Evolutionary conservation across 768 basidiomycete genomes (phyloP).

Genomic region (Suillus placidus): DNA sequence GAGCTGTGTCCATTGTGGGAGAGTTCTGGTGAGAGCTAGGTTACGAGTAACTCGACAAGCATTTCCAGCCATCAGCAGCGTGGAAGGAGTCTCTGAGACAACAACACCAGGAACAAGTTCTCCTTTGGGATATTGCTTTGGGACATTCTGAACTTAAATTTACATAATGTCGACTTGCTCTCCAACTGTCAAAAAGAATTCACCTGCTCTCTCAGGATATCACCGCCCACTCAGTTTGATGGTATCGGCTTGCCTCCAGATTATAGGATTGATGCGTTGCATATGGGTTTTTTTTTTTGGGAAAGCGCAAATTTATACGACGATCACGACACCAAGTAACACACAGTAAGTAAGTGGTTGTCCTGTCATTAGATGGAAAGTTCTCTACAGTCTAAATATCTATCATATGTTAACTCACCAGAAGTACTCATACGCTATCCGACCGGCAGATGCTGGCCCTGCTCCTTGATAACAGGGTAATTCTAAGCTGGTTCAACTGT

Average conservation of each 20-base stretch:
- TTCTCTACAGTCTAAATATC: not conserved
- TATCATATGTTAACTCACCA: not conserved
- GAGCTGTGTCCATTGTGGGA: not conserved
- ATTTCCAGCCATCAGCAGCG: not conserved
- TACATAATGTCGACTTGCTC: not conserved
- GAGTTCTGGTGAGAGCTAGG: slow-evolving; percentile 12
- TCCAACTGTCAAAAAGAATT: not conserved
- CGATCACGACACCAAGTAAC: not conserved
- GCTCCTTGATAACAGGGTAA: not conserved
- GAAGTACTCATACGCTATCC: not conserved
- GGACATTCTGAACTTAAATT: not conserved
- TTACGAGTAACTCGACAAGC: not conserved
- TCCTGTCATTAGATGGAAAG: not conserved
- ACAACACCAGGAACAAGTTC: not conserved
- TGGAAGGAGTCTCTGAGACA: not conserved
- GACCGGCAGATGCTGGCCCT: not conserved
- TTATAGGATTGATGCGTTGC: not conserved
- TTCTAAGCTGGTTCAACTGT: not conserved
- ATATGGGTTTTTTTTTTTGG: not conserved
- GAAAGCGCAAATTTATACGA: not conserved
- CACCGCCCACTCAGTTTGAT: not conserved
- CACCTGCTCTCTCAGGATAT: not conserved
- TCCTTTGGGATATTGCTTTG: not conserved
- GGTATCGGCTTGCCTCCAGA: not conserved
- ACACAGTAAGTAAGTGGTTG: not conserved